These are phyloP conservation scores for Boletus mariae DNA, from an alignment of 1,284 basidiomycete genomes.

Conservation along the genomic window DNA sequence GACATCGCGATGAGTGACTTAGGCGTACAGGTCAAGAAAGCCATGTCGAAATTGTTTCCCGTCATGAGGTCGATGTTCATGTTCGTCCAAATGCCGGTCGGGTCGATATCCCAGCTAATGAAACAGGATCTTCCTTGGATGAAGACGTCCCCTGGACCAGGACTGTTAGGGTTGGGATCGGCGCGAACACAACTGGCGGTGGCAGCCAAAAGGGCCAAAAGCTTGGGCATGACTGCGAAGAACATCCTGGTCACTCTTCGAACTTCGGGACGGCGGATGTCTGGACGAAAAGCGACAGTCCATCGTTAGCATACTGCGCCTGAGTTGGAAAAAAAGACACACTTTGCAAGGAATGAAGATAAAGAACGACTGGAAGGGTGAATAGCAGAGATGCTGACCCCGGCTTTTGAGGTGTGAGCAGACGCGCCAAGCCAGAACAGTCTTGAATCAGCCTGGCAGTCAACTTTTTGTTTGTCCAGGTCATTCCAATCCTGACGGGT, in stretches of 20 bases:
- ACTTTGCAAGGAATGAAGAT: conserved; percentile 6
- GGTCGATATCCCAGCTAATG: conserved; percentile 55
- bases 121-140: conserved; percentile 52
- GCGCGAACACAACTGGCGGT: conserved; percentile 42
- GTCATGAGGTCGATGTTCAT: conserved; percentile 79
- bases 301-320: neutral
- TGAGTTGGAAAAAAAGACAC: neutral
- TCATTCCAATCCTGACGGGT: conserved; percentile 6
- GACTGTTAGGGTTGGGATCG: conserved; percentile 50
- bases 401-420: neutral
- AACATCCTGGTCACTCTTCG: conserved; percentile 31
- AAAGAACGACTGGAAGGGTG: conserved; percentile 8
- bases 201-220: conserved; percentile 41
- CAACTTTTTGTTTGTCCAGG: conserved; percentile 6
- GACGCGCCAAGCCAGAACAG: neutral
- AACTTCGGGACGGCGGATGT: neutral
- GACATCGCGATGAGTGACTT: conserved; percentile 9
- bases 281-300: neutral
- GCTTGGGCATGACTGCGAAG: conserved; percentile 35
- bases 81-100: conserved; percentile 54
- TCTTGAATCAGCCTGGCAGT: conserved; percentile 4
- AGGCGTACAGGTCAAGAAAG: conserved; percentile 57
- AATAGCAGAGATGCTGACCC: neutral
- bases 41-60: conserved; percentile 70
- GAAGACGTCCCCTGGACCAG: conserved; percentile 55